Evolutionary conservation across 257 asterid genomes (phyloP).

Genomic region (Solanum appendiculatum): DNA sequence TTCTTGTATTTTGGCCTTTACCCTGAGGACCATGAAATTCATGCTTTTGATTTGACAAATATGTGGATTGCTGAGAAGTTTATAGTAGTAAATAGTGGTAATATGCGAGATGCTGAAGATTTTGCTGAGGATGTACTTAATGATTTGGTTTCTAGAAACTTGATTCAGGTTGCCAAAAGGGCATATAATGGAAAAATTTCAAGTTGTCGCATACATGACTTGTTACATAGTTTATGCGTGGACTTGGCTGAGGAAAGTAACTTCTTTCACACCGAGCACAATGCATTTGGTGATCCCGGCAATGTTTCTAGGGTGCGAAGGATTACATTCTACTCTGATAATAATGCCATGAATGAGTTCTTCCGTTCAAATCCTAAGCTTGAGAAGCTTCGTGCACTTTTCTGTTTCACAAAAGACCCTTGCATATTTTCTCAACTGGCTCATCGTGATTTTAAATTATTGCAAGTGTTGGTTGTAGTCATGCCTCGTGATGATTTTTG

Average conservation of each 20-base stretch:
- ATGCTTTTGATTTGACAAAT: neutral
- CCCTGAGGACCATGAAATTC: neutral
- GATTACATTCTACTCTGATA: neutral
- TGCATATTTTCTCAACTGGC: too few relatives aligned
- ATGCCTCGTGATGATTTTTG: neutral
- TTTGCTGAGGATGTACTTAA: neutral
- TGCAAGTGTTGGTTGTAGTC: neutral
- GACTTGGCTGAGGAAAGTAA: neutral
- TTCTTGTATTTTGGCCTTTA: neutral
- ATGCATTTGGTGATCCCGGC: neutral
- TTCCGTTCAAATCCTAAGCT: too few relatives aligned
- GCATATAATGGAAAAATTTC: neutral
- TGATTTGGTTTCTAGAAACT: neutral
- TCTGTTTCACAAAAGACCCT: neutral
- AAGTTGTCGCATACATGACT: neutral
- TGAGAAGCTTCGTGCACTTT: neutral
- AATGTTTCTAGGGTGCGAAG: neutral
- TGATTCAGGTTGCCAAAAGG: neutral
- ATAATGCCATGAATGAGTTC: neutral
- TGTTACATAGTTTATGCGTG: neutral
- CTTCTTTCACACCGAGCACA: neutral
- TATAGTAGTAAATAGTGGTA: neutral
- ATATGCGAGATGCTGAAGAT: neutral
- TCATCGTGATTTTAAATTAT: neutral
- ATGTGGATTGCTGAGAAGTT: neutral